Evolutionary conservation across 139 green algal species (phyloP).

Genomic region (Eudorina sp.): DNA sequence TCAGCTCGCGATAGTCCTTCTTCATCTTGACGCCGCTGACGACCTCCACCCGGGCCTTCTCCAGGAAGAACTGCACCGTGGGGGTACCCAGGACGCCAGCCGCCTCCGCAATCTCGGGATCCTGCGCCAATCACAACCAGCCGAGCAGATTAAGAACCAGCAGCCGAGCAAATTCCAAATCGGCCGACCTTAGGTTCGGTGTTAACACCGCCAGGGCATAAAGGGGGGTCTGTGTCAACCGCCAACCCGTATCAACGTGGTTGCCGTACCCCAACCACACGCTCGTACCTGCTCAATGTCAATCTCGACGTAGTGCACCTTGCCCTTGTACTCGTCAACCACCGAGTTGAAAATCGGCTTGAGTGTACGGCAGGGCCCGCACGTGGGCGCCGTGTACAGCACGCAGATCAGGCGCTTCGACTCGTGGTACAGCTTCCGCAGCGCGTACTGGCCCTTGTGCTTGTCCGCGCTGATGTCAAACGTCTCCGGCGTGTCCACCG

Average conservation of each 20-base stretch:
- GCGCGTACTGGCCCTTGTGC: constrained; percentile 94
- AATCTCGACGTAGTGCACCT: constrained; percentile 94
- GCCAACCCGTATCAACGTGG: too few species aligned
- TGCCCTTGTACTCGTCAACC: constrained; percentile 83
- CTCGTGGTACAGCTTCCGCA: constrained; percentile 98
- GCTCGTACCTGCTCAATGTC: constrained; percentile 48
- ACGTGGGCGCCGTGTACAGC: constrained; percentile 91
- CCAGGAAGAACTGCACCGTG: constrained; percentile 94
- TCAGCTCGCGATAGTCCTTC: constrained; percentile 86
- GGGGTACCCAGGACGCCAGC: constrained; percentile 91
- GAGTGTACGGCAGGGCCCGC: constrained; percentile 83
- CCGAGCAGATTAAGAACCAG: too few species aligned
- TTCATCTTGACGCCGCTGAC: constrained; percentile 95
- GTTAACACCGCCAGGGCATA: too few species aligned
- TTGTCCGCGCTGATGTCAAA: constrained; percentile 77
- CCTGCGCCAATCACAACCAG: too few species aligned
- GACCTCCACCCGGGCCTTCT: constrained; percentile 89
- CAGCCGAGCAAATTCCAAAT: too few species aligned
- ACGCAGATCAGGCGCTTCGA: constrained; percentile 85
- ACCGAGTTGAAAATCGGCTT: constrained; percentile 97
- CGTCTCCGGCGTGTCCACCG: constrained; percentile 64
- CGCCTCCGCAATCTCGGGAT: constrained; percentile 90
- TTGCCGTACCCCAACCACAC: too few species aligned
- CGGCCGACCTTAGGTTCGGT: too few species aligned
- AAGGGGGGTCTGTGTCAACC: too few species aligned